Evolutionary conservation across 2,329 filamentous ascomycete species (phyloP).

Genomic region (Corynespora cassiicola): DNA sequence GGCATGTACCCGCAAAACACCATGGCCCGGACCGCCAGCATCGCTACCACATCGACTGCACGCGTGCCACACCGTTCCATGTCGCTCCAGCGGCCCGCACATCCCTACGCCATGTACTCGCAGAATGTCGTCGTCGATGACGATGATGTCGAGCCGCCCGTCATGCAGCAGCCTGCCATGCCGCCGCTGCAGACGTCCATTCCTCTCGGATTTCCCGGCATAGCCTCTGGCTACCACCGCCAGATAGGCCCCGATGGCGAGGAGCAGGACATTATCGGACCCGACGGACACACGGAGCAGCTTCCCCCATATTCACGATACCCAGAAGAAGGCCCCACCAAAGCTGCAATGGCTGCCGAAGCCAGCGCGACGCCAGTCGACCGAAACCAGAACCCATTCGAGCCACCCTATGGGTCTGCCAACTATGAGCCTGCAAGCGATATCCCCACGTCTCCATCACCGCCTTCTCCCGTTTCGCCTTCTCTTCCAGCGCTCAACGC

Average conservation of each 20-base stretch:
- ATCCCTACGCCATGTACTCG: conserved; percentile 86
- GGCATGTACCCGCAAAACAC: conserved; percentile 79
- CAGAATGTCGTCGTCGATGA: conserved; percentile 82
- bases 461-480: conserved; percentile 30
- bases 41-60: conserved; percentile 74
- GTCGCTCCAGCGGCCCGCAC: conserved; percentile 71
- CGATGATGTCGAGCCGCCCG: conserved; percentile 51
- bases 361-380: conserved; percentile 39
- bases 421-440: conserved; percentile 6
- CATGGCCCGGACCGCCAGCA: conserved; percentile 64
- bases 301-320: conserved; percentile 91
- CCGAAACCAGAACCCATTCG: conserved; percentile 21
- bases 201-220: conserved; percentile 77
- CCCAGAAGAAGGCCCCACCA: conserved; percentile 73
- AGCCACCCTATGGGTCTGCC: conserved; percentile 28
- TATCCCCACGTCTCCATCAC: conserved; percentile 23
- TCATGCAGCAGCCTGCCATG: conserved; percentile 35
- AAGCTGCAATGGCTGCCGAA: conserved; percentile 56
- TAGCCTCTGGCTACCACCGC: conserved; percentile 71
- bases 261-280: conserved; percentile 86
- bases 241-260: conserved; percentile 81
- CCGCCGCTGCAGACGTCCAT: conserved; percentile 54
- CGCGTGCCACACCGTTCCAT: conserved; percentile 64
- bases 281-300: conserved; percentile 88
- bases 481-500: conserved; percentile 24